Evolutionary conservation across 371 early-diverging fungal species (phyloP).

Genomic region (Mortierella sp.): DNA sequence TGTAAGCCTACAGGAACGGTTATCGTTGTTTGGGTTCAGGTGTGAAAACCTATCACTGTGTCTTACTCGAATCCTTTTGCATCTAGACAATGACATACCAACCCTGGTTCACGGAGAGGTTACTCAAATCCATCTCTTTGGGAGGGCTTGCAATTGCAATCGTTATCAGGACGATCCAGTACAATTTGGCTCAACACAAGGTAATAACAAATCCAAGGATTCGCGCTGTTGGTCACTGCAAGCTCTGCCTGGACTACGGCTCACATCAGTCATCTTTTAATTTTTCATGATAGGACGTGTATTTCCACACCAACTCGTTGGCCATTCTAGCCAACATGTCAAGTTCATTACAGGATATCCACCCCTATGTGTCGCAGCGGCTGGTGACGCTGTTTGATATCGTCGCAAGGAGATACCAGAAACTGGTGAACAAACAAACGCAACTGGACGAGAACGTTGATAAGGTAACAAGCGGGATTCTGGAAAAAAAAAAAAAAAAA

Average conservation of each 20-base stretch:
- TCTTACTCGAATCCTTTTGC: not conserved
- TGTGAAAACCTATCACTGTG: not conserved
- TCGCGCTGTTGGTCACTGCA: too few species aligned
- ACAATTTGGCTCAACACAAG: constrained; percentile 76
- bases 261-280: too few species aligned
- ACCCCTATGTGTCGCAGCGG: constrained; percentile 77
- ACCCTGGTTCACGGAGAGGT: constrained; percentile 80
- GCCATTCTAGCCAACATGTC: constrained; percentile 79
- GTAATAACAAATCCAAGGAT: constrained; percentile 29
- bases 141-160: constrained; percentile 74
- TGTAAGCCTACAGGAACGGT: constrained; percentile 62
- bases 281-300: constrained; percentile 71
- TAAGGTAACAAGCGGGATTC: constrained; percentile 25
- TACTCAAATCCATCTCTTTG: constrained; percentile 72
- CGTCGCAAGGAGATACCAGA: constrained; percentile 73
- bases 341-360: constrained; percentile 67
- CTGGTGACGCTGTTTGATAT: constrained; percentile 77
- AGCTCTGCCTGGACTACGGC: too few species aligned
- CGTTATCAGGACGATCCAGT: constrained; percentile 72
- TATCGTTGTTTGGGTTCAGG: too few species aligned
- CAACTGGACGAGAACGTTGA: constrained; percentile 47
- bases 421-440: constrained; percentile 57
- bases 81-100: constrained; percentile 65
- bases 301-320: constrained; percentile 74
- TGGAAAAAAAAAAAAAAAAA: too few species aligned